Conservation (phyloP, 2,329 filamentous ascomycete genomes). For the Fusarium drepaniforme region DNA sequence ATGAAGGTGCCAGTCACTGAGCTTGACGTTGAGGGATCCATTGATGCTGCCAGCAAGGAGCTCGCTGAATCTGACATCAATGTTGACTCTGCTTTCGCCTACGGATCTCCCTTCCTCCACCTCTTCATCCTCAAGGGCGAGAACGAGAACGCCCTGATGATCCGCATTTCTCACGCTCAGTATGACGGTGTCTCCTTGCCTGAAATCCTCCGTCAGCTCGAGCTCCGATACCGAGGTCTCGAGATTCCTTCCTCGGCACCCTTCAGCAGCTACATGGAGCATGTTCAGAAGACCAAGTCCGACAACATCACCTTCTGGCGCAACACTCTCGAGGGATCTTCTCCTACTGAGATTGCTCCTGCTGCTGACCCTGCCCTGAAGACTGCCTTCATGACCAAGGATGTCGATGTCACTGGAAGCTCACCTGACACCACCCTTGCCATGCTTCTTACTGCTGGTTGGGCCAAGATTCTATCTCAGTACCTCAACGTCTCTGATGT, state of each 20-base stretch:
- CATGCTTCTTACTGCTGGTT: constrained; percentile 44
- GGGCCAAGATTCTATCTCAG: constrained; percentile 43
- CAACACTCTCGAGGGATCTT: constrained; percentile 31
- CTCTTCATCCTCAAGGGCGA: constrained; percentile 33
- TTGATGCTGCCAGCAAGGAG: constrained; percentile 33
- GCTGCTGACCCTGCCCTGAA: constrained; percentile 28
- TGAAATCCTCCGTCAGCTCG: constrained; percentile 55
- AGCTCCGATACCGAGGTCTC: constrained; percentile 51
- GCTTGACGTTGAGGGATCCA: constrained; percentile 8
- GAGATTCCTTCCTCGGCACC: constrained; percentile 31
- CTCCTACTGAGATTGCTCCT: constrained; percentile 34
- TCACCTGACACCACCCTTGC: constrained; percentile 43
- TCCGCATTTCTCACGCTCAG: constrained; percentile 60
- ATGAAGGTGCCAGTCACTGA: constrained; percentile 32
- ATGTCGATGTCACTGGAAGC: constrained; percentile 39
- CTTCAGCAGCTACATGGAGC: constrained; percentile 35
- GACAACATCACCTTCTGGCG: constrained; percentile 37
- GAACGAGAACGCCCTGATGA: constrained; percentile 39
- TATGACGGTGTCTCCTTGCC: constrained; percentile 63
- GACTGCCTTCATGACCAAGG: constrained; percentile 42
- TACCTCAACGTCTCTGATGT: constrained; percentile 37
- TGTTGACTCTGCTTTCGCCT: constrained; percentile 20
- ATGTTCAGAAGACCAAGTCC: constrained; percentile 6
- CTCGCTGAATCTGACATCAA: constrained; percentile 27
- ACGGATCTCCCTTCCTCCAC: constrained; percentile 33